These are phyloP conservation scores for Psilocybe mexicana DNA, from an alignment of 1,284 basidiomycete species.

Conservation along the genomic window DNA sequence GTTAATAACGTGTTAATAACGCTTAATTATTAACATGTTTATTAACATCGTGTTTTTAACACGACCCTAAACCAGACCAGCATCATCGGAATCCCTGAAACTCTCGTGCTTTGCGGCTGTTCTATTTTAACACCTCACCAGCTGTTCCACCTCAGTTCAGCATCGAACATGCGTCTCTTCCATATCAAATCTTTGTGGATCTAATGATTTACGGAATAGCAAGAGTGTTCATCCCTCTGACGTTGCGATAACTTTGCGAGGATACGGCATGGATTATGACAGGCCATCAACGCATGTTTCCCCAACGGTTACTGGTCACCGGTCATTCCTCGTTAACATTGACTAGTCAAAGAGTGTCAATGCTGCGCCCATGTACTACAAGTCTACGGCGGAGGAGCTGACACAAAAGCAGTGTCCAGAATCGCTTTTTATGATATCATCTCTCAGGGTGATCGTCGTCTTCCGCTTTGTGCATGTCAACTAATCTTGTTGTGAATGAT, in stretches of 20 bases:
- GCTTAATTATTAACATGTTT: too few relatives aligned
- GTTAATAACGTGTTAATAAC: too few relatives aligned
- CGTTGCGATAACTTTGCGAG: neutral
- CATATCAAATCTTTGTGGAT: neutral
- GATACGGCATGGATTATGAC: neutral
- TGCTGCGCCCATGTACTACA: neutral
- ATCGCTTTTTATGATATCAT: too few relatives aligned
- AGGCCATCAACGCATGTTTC: neutral
- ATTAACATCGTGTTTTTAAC: too few relatives aligned
- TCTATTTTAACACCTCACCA: neutral
- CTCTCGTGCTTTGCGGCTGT: neutral
- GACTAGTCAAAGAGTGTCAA: neutral
- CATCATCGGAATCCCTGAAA: constrained; percentile 1
- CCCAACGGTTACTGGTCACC: neutral
- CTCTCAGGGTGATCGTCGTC: too few relatives aligned
- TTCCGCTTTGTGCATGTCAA: too few relatives aligned
- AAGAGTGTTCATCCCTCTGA: neutral
- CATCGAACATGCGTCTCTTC: neutral
- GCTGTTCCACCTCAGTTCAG: neutral
- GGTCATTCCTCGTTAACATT: neutral
- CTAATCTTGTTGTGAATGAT: too few relatives aligned
- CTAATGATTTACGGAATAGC: neutral
- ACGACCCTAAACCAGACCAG: neutral
- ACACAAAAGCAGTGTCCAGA: too few relatives aligned
- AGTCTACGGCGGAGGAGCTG: too few relatives aligned